Evolutionary conservation across 2,329 filamentous ascomycete genomes (phyloP).

Genomic region (Apiospora hydei): DNA sequence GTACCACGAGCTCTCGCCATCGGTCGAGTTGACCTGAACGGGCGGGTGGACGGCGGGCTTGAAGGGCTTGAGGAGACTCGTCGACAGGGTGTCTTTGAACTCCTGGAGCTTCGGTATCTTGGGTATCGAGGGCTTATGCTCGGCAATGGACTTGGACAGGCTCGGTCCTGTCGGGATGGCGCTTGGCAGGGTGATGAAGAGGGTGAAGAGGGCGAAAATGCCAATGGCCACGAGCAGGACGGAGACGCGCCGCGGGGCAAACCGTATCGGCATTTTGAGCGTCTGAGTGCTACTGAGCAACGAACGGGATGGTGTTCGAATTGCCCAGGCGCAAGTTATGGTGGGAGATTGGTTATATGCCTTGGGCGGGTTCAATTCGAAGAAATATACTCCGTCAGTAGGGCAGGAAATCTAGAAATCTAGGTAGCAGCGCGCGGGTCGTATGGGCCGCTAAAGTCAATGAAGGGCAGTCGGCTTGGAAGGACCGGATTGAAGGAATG

Average conservation of each 20-base stretch:
- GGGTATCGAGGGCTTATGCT: slow-evolving; percentile 58
- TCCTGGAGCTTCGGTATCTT: slow-evolving; percentile 43
- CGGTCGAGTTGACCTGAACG: slow-evolving; percentile 79
- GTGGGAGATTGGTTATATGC: background rate
- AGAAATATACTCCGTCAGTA: background rate
- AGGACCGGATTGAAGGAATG: slow-evolving; percentile 9
- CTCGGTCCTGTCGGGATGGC: slow-evolving; percentile 56
- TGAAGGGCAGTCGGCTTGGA: background rate
- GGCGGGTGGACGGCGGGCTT: slow-evolving; percentile 74
- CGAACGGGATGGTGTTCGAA: slow-evolving; percentile 18
- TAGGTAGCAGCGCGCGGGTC: slow-evolving; percentile 12
- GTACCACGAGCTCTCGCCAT: slow-evolving; percentile 83
- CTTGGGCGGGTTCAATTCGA: background rate
- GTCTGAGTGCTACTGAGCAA: slow-evolving; percentile 11
- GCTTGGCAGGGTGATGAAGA: slow-evolving; percentile 60
- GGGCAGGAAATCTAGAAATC: slow-evolving; percentile 2
- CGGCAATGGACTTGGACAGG: slow-evolving; percentile 55
- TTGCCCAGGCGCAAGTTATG: background rate
- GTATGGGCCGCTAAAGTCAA: background rate
- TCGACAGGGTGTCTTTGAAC: slow-evolving; percentile 51
- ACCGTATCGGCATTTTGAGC: slow-evolving; percentile 54
- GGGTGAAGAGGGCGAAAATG: slow-evolving; percentile 60
- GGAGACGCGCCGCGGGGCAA: slow-evolving; percentile 60
- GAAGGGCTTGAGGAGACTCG: slow-evolving; percentile 70
- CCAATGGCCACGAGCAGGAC: slow-evolving; percentile 59